Base-by-base conservation (phyloP, 495 filamentous ascomycete genomes). In the Durotheca rogersii region DNA sequence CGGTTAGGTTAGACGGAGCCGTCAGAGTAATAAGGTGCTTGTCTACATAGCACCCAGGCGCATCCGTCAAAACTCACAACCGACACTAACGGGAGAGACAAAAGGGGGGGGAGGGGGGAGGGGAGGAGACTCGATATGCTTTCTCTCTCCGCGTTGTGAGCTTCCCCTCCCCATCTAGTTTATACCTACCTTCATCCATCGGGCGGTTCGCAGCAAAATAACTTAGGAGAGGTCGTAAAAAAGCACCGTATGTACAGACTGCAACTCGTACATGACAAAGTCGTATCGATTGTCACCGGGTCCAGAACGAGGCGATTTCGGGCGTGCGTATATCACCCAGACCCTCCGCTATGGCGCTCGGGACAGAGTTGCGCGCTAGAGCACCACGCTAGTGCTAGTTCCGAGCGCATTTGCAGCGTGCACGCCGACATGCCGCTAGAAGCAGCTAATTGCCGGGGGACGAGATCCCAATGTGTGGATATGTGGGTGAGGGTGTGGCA, bases 361-460 rank as follows among this genome's bases (percentile, higher is more conserved):
- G 56, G 50, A 59, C 50, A 59, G 29, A n/a, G 56, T 50, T 9
- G 46, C 36, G 50, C 36, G 50, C 56, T 43, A 43, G 15, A 6
- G 29, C 41, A 7, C 41, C 53, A 54, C 11, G 14, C 34, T 34
- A 33, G 49, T 18, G 27, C 35, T 41, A 41, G 32, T 35, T 38
- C 51, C 51, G 51, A 39, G 53, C 35, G 40, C 45, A 47, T 21
- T 41, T 50, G 56, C 36, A 59, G 49, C 33, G 44, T 43, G 37
- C 46, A 45, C 44, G 49, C 49, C 55, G 39, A 58, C 39, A 23
- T 45, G 39, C 40, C 39, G 40, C 40, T 46, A 53, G 36, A 50
- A 53, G 55, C 40, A 53, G 49, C 48, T 58, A 58, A 58, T 58
- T 59, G 56, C 56, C 56, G 56, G 56, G 56, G 56, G 20, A 34